Base-by-base conservation (phyloP, 2,329 filamentous ascomycete species). In the Lasiodiplodia hormozganensis region DNA sequence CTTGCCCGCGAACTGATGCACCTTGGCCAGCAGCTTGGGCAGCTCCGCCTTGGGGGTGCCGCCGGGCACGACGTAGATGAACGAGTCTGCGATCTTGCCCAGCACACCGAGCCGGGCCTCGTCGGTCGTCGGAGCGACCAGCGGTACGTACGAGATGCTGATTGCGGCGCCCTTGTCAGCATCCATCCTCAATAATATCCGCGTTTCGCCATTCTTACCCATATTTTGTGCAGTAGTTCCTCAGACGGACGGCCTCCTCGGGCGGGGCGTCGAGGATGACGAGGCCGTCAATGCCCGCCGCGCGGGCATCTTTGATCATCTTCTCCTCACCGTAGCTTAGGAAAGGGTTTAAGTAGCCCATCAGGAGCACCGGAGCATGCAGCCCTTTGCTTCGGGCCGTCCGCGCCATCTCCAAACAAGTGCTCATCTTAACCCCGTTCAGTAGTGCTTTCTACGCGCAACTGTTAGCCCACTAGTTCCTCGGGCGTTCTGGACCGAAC, bases 261-360 rank as follows among this genome's bases (percentile, higher is more conserved):
- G 95, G 95, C 14, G 96, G 96, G 75, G 98, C 82, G 78, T 98
- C 96, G 68, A 97, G 95, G 77, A 98, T 90, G 76, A 98, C 97
- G 82, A 98, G 98, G 69, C 95, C 96, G 82, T 97, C 97, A 78
- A 96, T 89, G 34, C 94, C 93, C 2, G 93, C 92, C 66, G 88
- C 88, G 77, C 91, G 90, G 79, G 93, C 93, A 80, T 98, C 94
- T 74, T 88, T 86, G 67, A 98, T 84, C 80, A 98, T 89, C 70
- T 86, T 87, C 82, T 97, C 94, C 82, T 98, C 96, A 64, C 96
- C 96, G 78, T 98, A 98, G 75, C 91, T 93, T 70, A 97, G 85
- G 71, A 98, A 86, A 1, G 96, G 96, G 84, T 99, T 99, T 83
- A 97, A 98, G 87, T 99, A 98, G 75, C 96, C 96, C 96, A 98